Base-by-base conservation (phyloP, 108 stramenopile genomes). In the Fistulifera pelliculosa region DNA sequence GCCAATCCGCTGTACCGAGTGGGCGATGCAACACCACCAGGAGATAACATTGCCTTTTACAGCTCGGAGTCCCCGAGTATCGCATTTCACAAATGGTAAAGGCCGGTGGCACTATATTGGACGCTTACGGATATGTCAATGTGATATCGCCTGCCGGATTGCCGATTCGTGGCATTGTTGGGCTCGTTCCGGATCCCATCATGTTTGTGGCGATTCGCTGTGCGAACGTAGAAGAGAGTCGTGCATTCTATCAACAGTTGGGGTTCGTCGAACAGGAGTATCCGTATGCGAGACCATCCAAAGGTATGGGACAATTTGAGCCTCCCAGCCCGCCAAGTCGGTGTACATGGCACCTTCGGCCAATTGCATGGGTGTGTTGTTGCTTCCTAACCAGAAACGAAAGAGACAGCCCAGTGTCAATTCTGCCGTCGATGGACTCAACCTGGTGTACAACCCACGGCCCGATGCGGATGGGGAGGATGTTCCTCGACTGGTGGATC, bases 141-240 rank as follows among this genome's bases (percentile, higher is more conserved):
- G 90, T 83, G 12, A 63, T 91, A 10, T 80, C 83, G 21, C 90
- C 90, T 11, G 56, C 59, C 14, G 85, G 90, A 16, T 63, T 91
- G 47, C 90, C 90, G 0, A 61, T 91, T 16, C 74, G 90, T 38
- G 79, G 77, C 1, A 83, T 91, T 65, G 79, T 91, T 14, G 90
- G 90, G 5, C 78, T 85, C 19, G 55, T 70, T 0, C 75, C 85
- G 7, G 90, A 91, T 65, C 90, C 90, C 0, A 85, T 91, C 16
- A 91, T 91, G 90, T 77, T 87, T 61, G 60, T 87, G 15, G 90
- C 90, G 1, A 61, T 91, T 52, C 83, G 85, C 61, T 84, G 80
- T 61, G 56, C 52, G 10, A 71, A 81, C 64, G 78, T 87, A 6
- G 57, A 56, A n/a, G 62, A 68, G 41, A 80, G 77, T 40, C 62